phyloP scores from a whole-genome alignment of 345 rosid genomes.

The Rhodamnia argentea region DNA sequence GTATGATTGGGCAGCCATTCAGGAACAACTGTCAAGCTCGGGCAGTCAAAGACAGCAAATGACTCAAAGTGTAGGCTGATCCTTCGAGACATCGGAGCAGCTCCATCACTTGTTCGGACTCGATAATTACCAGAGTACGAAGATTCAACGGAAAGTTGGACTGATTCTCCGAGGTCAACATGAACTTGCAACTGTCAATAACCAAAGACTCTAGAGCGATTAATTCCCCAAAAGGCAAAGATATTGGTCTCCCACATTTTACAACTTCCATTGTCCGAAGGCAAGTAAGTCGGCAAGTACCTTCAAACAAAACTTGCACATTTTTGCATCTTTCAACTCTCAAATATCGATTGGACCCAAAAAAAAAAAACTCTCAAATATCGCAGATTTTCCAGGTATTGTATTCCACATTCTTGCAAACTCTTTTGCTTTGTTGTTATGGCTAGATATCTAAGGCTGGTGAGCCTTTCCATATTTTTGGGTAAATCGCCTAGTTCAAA shows the following conservation, averaged over 20 bases:
- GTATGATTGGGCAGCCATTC: neutral
- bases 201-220: neutral
- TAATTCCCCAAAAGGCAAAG: neutral
- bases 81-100: neutral
- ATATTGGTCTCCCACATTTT: neutral
- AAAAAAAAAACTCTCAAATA: too few species aligned
- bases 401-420: neutral
- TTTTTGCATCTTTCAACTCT: fast-evolving
- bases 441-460: neutral
- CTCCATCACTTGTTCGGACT: neutral
- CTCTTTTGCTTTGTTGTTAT: neutral
- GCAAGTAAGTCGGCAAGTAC: too few species aligned
- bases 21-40: neutral
- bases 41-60: neutral
- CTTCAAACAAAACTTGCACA: too few species aligned
- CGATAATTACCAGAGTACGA: neutral
- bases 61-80: neutral
- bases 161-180: fast-evolving
- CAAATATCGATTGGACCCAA: too few species aligned
- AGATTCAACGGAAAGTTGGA: neutral
- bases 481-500: neutral
- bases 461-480: neutral
- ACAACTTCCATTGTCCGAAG: neutral
- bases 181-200: neutral
- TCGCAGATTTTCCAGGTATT: neutral